Base-by-base conservation (phyloP, 2,329 filamentous ascomycete species). In the Graphium sp. region DNA sequence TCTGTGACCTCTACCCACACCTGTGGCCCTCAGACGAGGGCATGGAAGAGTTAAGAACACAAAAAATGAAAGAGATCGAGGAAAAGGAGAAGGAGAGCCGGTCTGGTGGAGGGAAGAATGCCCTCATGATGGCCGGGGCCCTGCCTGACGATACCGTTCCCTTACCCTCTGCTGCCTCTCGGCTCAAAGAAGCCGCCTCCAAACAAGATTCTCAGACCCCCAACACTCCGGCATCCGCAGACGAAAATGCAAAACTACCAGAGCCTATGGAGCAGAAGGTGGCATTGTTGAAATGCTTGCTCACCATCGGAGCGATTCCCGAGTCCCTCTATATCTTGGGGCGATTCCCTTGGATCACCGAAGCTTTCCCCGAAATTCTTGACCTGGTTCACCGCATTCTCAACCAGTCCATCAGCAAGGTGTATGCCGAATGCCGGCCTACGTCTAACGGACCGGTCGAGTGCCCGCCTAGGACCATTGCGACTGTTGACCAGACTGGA, bases 271-370 rank as follows among this genome's bases (percentile, higher is more conserved):
- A 95, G 40, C 87, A 95, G 44, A 98, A 98, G 51, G 73, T 87
- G 0, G 60, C 75, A 24, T 60, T 98, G 1, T 62, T 98, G 14
- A 82, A 78, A 37, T 84, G 84, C 39, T 62, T 98, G 11, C 65
- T 98, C 3, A 80, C 80, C 5, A 89, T 94, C 33, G 89, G 91
- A 22, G 87, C 89, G 17, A 62, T 98, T 19, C 89, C 89, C 0
- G 89, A 98, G 52, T 75, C 89, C 2, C 61, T 98, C 2, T 95
- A 87, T 48, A 81, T 98, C 31, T 66, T 94, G 6, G 87, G 87
- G 19, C 76, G 79, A 30, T 93, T 93, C 41, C 82, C 84, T 10
- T 98, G 89, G 85, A 66, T 98, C 26, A 67, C 83, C 8, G 84
- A 94, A 33, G 70, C 75, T 4, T 87, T 81, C 38, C 74, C 81